These are phyloP conservation scores for Hansenula lynferdii DNA, from an alignment of 1,139 yeast genomes.

Conservation along the genomic window DNA sequence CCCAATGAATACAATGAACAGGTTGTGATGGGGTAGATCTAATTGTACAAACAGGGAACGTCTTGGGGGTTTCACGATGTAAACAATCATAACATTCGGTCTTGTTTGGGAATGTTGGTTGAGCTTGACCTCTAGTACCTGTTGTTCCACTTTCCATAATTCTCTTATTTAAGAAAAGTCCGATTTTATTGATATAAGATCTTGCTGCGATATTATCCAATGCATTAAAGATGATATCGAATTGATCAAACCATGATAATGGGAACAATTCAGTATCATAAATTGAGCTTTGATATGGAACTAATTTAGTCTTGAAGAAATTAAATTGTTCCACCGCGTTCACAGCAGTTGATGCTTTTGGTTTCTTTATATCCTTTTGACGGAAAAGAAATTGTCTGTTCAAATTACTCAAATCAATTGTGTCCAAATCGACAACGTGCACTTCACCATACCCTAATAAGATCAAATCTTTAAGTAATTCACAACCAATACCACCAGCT, in stretches of 20 bases:
- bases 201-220: slow-evolving; percentile 93
- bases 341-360: slow-evolving; percentile 80
- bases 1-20: slow-evolving; percentile 97
- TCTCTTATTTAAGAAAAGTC: slow-evolving; percentile 68
- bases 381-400: slow-evolving; percentile 92
- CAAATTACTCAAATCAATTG: slow-evolving; percentile 86
- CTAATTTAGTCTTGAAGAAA: slow-evolving; percentile 56
- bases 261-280: slow-evolving; percentile 74
- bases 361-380: slow-evolving; percentile 78
- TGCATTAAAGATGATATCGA: slow-evolving; percentile 82
- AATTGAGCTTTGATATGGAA: slow-evolving; percentile 85
- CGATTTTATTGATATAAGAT: slow-evolving; percentile 79
- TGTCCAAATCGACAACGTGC: slow-evolving; percentile 90
- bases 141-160: slow-evolving; percentile 94
- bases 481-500: slow-evolving; percentile 99
- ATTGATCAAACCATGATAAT: slow-evolving; percentile 74
- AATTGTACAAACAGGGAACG: slow-evolving; percentile 95
- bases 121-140: slow-evolving; percentile 90
- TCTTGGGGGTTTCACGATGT: slow-evolving; percentile 80
- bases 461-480: slow-evolving; percentile 78
- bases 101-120: slow-evolving; percentile 76
- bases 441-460: slow-evolving; percentile 85
- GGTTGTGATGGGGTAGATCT: slow-evolving; percentile 97
- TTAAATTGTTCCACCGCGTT: slow-evolving; percentile 79
- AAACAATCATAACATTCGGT: slow-evolving; percentile 95